Conservation (phyloP, 2,329 filamentous ascomycete genomes). For the Neonectria magnoliae region DNA sequence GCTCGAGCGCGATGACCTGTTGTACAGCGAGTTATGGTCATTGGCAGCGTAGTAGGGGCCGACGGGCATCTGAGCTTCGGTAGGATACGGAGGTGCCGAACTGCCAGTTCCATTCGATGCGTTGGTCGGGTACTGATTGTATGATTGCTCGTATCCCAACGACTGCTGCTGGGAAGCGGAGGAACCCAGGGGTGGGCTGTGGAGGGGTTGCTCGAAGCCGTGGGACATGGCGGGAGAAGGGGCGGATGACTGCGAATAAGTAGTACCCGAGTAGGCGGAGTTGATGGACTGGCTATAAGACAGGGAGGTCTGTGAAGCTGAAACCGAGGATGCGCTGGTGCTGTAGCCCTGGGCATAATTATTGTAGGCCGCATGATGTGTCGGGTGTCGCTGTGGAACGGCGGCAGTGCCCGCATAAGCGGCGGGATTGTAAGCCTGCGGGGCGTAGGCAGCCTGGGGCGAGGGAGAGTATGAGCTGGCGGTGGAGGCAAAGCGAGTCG, state of each 20-base stretch:
- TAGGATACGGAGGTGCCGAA: slow-evolving; percentile 62
- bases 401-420: slow-evolving; percentile 61
- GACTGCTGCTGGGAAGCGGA: slow-evolving; percentile 42
- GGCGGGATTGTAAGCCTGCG: slow-evolving; percentile 67
- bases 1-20: slow-evolving; percentile 57
- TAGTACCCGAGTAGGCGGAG: slow-evolving; percentile 44
- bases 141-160: slow-evolving; percentile 51
- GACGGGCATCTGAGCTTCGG: slow-evolving; percentile 62
- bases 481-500: slow-evolving; percentile 51
- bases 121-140: slow-evolving; percentile 50
- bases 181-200: slow-evolving; percentile 48
- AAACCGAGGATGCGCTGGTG: slow-evolving; percentile 43
- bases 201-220: slow-evolving; percentile 54
- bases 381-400: slow-evolving; percentile 61
- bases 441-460: slow-evolving; percentile 59
- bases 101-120: slow-evolving; percentile 53
- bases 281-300: slow-evolving; percentile 52
- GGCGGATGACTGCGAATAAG: slow-evolving; percentile 40
- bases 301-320: slow-evolving; percentile 48
- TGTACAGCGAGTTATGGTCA: slow-evolving; percentile 59
- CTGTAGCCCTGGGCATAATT: slow-evolving; percentile 56
- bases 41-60: slow-evolving; percentile 60
- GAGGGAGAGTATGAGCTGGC: slow-evolving; percentile 48
- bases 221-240: slow-evolving; percentile 46
- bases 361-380: slow-evolving; percentile 61